Evolutionary conservation across 2,329 filamentous ascomycete genomes (phyloP).

Genomic region (Microascus cirrosus): DNA sequence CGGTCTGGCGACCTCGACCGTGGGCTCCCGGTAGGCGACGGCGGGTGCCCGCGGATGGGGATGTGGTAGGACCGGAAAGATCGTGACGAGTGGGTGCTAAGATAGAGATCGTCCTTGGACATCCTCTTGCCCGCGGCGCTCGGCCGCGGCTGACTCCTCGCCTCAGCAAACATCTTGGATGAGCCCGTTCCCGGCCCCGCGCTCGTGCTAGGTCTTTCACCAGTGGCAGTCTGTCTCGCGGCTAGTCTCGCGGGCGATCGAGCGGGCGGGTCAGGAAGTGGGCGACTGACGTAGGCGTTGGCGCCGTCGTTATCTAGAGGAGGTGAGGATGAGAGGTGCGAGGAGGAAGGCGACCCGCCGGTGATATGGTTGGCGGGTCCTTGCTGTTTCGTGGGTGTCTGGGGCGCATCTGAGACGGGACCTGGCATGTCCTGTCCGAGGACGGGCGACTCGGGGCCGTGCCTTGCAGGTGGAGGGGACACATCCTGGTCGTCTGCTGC

Average conservation of each 20-base stretch:
- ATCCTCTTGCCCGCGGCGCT: conserved; percentile 25
- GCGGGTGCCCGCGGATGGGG: conserved; percentile 26
- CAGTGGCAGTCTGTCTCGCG: conserved; percentile 3
- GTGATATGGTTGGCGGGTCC: conserved; percentile 8
- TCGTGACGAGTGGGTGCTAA: conserved; percentile 15
- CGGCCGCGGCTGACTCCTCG: background rate
- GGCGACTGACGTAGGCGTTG: conserved; percentile 11
- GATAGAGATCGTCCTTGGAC: conserved; percentile 31
- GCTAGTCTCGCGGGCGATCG: conserved; percentile 6
- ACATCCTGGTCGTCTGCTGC: background rate
- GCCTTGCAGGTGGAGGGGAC: conserved; percentile 7
- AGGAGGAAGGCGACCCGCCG: conserved; percentile 14
- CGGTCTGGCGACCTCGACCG: conserved; percentile 17
- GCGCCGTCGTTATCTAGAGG: conserved; percentile 11
- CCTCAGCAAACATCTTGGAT: background rate
- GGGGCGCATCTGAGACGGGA: conserved; percentile 22
- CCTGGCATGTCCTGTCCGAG: conserved; percentile 12
- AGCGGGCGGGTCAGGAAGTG: conserved; percentile 11
- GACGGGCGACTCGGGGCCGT: conserved; percentile 12
- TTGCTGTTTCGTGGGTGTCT: conserved; percentile 6
- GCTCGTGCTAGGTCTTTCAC: conserved; percentile 29
- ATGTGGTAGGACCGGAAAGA: conserved; percentile 27
- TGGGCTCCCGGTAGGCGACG: conserved; percentile 31
- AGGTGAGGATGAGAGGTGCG: conserved; percentile 18
- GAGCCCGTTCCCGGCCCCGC: conserved; percentile 18